phyloP scores from a whole-genome alignment of 164 flowering plant genomes.

The Dillenia turbinata region DNA sequence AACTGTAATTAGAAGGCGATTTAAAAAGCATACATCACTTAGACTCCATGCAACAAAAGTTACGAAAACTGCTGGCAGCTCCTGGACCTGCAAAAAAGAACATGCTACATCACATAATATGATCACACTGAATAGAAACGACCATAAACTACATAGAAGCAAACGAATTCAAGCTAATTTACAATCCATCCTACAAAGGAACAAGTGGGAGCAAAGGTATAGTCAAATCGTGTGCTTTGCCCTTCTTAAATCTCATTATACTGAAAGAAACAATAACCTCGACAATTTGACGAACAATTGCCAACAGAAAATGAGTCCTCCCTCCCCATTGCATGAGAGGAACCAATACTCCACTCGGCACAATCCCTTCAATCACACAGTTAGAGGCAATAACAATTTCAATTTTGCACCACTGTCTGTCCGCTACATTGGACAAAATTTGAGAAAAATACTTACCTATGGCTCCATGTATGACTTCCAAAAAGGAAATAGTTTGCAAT shows the following conservation, averaged over 20 bases:
- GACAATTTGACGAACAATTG: slow-evolving; percentile 41
- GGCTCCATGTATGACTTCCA: slow-evolving; percentile 84
- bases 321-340: slow-evolving; percentile 89
- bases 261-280: slow-evolving; percentile 35
- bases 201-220: too few species aligned
- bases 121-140: too few species aligned
- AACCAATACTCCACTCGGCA: slow-evolving; percentile 64
- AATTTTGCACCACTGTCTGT: too few species aligned
- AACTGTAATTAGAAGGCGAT: too few species aligned
- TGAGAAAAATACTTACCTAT: slow-evolving; percentile 35
- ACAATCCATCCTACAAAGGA: too few species aligned
- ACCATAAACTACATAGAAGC: too few species aligned
- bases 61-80: slow-evolving; percentile 59
- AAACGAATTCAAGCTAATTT: too few species aligned
- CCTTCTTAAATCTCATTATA: too few species aligned
- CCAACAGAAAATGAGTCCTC: slow-evolving; percentile 63
- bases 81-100: slow-evolving; percentile 52
- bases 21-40: slow-evolving; percentile 47
- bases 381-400: not conserved
- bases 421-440: too few species aligned
- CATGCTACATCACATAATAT: not conserved
- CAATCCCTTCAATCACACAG: slow-evolving; percentile 42
- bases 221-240: too few species aligned
- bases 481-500: slow-evolving; percentile 50
- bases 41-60: slow-evolving; percentile 81